Conservation (phyloP, 805 yeast genomes). For the Candida nanaspora region DNA sequence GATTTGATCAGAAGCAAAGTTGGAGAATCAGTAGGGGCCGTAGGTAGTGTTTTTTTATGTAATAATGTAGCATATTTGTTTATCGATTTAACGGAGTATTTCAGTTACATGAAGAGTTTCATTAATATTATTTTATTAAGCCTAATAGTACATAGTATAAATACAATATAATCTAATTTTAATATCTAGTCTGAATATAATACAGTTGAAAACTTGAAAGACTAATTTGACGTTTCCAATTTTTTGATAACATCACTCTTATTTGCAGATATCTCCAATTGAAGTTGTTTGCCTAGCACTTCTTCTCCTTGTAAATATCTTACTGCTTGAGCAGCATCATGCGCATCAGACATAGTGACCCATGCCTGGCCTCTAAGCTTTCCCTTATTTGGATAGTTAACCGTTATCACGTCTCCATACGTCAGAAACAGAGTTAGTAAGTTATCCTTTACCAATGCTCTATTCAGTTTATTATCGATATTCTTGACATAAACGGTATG, state of each 20-base stretch:
- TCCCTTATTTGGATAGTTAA: slow-evolving; percentile 34
- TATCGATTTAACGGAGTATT: too few relatives aligned
- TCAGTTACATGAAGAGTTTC: too few relatives aligned
- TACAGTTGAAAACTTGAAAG: too few relatives aligned
- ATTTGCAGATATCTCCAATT: slow-evolving; percentile 34
- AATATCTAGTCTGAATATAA: too few relatives aligned
- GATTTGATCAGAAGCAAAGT: slow-evolving; percentile 51
- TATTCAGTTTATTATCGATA: background rate
- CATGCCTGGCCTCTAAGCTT: slow-evolving; percentile 64
- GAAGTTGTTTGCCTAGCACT: slow-evolving; percentile 47
- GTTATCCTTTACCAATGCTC: background rate
- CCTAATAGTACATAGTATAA: too few relatives aligned
- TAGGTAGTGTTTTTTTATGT: slow-evolving; percentile 11
- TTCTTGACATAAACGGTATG: background rate
- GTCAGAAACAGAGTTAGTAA: slow-evolving; percentile 38
- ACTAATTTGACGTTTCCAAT: too few relatives aligned
- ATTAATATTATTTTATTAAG: too few relatives aligned
- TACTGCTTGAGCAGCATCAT: slow-evolving; percentile 32
- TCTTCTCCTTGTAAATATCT: slow-evolving; percentile 36
- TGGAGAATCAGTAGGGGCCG: slow-evolving; percentile 64
- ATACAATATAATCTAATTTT: too few relatives aligned
- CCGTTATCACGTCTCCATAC: slow-evolving; percentile 57
- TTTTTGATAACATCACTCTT: slow-evolving; percentile 21
- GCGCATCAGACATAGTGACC: slow-evolving; percentile 35
- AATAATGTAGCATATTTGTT: too few relatives aligned